phyloP scores from a whole-genome alignment of 768 basidiomycete genomes.

The Hirschioporus abietinus region DNA sequence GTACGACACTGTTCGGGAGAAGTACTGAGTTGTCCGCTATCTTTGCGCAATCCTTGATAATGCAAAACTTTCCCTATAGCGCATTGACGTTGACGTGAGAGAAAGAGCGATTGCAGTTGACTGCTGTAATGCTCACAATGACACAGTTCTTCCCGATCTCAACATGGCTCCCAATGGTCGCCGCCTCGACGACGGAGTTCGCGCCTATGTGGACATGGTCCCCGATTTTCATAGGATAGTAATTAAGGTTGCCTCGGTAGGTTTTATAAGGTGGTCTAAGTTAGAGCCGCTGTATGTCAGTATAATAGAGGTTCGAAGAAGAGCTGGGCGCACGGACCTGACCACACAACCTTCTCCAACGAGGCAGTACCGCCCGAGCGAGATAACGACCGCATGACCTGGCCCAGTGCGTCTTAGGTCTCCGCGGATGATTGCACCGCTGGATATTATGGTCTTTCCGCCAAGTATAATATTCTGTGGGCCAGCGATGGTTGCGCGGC shows the following conservation, averaged over 20 bases:
- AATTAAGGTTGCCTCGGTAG: slow-evolving; percentile 88
- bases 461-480: slow-evolving; percentile 96
- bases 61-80: slow-evolving; percentile 86
- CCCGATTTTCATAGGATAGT: slow-evolving; percentile 96
- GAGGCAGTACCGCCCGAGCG: slow-evolving; percentile 87
- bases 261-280: slow-evolving; percentile 82
- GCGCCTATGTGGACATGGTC: slow-evolving; percentile 94
- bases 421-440: slow-evolving; percentile 85
- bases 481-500: slow-evolving; percentile 85
- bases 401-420: slow-evolving; percentile 86
- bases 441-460: slow-evolving; percentile 94
- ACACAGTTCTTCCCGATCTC: slow-evolving; percentile 95
- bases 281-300: not conserved
- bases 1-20: slow-evolving; percentile 89
- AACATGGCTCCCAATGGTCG: slow-evolving; percentile 89
- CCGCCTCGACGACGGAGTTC: slow-evolving; percentile 87
- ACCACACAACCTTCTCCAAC: slow-evolving; percentile 88
- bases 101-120: slow-evolving; percentile 5
- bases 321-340: slow-evolving; percentile 43
- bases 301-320: slow-evolving; percentile 3
- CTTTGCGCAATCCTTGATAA: slow-evolving; percentile 92
- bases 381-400: slow-evolving; percentile 91
- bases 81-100: not conserved
- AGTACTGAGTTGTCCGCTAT: slow-evolving; percentile 87
- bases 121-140: slow-evolving; percentile 52